These are phyloP conservation scores for Canavalia gladiata DNA, from an alignment of 306 rosid genomes.

Conservation along the genomic window DNA sequence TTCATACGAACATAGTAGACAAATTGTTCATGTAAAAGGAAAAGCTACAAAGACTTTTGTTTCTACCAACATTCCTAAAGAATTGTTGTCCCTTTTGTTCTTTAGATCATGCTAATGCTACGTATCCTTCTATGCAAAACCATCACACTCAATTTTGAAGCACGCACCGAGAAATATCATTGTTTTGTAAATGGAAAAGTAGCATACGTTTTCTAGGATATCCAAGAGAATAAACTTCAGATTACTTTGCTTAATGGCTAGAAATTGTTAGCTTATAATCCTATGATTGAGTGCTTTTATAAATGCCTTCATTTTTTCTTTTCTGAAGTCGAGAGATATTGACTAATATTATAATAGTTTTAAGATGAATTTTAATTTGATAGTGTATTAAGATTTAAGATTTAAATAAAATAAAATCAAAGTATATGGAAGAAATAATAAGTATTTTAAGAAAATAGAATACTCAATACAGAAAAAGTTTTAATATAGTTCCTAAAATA, in stretches of 20 bases:
- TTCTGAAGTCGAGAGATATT: too few species aligned
- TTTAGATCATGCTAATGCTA: constrained; percentile 34
- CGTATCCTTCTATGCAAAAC: background rate
- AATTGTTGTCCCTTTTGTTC: background rate
- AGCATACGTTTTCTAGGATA: constrained; percentile 14
- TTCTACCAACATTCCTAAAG: constrained; percentile 40
- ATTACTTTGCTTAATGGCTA: constrained; percentile 22
- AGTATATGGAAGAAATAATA: too few species aligned
- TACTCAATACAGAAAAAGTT: too few species aligned
- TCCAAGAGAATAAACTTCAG: constrained; percentile 44
- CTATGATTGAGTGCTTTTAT: background rate
- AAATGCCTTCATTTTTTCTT: too few species aligned
- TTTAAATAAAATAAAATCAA: too few species aligned
- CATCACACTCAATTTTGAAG: constrained; percentile 7
- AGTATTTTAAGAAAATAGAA: too few species aligned
- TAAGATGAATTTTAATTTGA: too few species aligned
- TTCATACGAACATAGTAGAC: background rate
- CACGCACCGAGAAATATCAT: constrained; percentile 31
- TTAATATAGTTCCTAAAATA: too few species aligned
- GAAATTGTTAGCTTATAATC: background rate
- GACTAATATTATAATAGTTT: too few species aligned
- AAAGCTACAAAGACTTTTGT: constrained; percentile 12
- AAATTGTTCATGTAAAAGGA: background rate
- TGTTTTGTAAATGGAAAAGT: constrained; percentile 38
- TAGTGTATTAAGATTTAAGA: too few species aligned